Evolutionary conservation across 164 flowering plant species (phyloP), one percentile per base, ranked within the genome.

Genomic region (Buxus sempervirens): DNA sequence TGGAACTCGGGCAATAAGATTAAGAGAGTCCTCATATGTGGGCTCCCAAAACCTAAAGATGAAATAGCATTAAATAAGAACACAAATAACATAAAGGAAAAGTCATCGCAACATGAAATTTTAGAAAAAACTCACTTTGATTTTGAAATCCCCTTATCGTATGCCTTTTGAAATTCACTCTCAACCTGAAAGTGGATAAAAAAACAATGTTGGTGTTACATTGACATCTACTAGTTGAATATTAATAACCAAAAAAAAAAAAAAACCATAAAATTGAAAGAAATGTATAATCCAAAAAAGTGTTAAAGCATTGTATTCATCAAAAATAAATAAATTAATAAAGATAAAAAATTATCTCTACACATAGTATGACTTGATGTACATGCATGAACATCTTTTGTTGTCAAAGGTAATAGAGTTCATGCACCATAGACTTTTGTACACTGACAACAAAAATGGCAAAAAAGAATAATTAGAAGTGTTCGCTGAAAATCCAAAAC

Each of bases 121-220:
- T 48, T 16, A 19, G 57, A 41, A 7, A 62, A 13, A 60, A 32
- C 85, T 69, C 77, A 90, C 99, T 84, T 89, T 62, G 97, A 85
- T 77, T 96, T 96, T 38, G 75, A 82, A 66, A 96, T 87, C 57
- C 99, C 99, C 60, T 87, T 90, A 75, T 90, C 98, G 80, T 96
- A 96, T 65, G 94, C 97, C 84, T 91, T 93, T 77, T 90, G 96
- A 73, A 96, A 96, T 84, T 96, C 96, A 80, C 99, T 96, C 70
- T 88, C 81, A 65, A 93, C 97, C 98, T 96, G 81, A 77, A 72
- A 77, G 68, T 38, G 22, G 64, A 67, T 54, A 57, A 63, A 5
- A 54, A 64, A 21, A 48, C 23, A 21, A 19, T 23, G 27, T 54
- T 49, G 19, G 26, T 38, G 16, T 25, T 14, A 10, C 16, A 45